Conservation (phyloP, 768 basidiomycete genomes). For the Favolaschia claudopus region DNA sequence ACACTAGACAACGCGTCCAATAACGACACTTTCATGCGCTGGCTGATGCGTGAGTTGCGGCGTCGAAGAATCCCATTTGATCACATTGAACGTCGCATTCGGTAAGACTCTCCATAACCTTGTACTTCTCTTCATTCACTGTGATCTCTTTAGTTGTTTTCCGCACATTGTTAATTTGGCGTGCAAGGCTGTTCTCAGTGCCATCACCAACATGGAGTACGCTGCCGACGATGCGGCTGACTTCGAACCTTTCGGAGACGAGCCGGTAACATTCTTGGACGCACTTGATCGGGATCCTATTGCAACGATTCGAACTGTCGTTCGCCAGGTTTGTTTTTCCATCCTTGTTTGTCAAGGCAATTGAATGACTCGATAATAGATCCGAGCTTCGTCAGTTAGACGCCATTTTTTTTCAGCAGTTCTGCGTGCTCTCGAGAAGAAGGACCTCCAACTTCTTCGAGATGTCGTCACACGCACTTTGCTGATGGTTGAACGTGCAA, state of each 20-base stretch:
- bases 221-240: neutral
- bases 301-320: slow-evolving; percentile 6
- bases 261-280: neutral
- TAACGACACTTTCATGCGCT: slow-evolving; percentile 18
- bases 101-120: slow-evolving; percentile 10
- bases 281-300: slow-evolving; percentile 4
- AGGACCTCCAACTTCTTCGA: no score
- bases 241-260: neutral
- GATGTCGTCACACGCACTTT: no score
- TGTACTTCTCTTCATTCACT: neutral
- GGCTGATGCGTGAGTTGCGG: neutral
- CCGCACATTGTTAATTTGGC: slow-evolving; percentile 18
- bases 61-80: neutral
- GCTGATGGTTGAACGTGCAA: no score
- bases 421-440: no score
- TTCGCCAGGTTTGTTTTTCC: neutral
- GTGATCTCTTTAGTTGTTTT: slow-evolving; percentile 6
- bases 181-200: neutral
- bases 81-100: slow-evolving; percentile 4
- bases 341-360: no score
- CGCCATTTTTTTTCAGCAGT: no score
- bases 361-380: no score
- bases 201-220: slow-evolving; percentile 14
- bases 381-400: no score
- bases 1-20: slow-evolving; percentile 17